phyloP scores from a whole-genome alignment of 345 rosid species.

The Eucalyptus erythrocorys region DNA sequence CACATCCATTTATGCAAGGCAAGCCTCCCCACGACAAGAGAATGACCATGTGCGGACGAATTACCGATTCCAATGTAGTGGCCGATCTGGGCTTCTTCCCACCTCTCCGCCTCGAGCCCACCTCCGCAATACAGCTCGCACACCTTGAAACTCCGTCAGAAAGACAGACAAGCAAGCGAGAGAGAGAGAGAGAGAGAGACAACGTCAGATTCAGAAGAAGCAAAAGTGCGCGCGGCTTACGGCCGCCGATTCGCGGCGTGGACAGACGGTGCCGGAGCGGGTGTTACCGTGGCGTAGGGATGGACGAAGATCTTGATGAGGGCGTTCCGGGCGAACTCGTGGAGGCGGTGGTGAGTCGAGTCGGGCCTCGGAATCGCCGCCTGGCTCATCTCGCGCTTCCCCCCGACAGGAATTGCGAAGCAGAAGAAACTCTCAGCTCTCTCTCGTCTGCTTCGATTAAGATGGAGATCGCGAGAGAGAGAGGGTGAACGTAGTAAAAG shows the following conservation, averaged over 20 bases:
- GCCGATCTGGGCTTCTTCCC: conserved; percentile 65
- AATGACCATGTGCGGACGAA: neutral
- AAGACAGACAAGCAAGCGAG: neutral
- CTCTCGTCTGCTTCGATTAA: neutral
- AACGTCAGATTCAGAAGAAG: neutral
- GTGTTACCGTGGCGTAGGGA: conserved; percentile 65
- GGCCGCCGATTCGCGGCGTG: neutral
- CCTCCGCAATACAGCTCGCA: conserved; percentile 88
- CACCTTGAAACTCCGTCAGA: conserved; percentile 18
- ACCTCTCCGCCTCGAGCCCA: conserved; percentile 52
- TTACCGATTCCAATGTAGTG: conserved; percentile 74
- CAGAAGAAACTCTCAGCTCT: neutral
- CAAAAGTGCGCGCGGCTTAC: too few relatives aligned
- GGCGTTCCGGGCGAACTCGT: conserved; percentile 74
- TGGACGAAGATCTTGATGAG: conserved; percentile 79
- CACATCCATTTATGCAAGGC: neutral
- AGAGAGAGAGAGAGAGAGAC: neutral
- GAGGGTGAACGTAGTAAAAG: neutral
- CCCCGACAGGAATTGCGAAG: neutral
- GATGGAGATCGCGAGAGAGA: neutral
- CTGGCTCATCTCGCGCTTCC: conserved; percentile 24
- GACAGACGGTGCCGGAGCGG: neutral
- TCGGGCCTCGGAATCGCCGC: conserved; percentile 37
- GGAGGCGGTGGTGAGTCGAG: conserved; percentile 70
- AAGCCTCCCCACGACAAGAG: neutral